Conservation (phyloP, 495 filamentous ascomycete genomes). For the Neohortaea acidophila region DNA sequence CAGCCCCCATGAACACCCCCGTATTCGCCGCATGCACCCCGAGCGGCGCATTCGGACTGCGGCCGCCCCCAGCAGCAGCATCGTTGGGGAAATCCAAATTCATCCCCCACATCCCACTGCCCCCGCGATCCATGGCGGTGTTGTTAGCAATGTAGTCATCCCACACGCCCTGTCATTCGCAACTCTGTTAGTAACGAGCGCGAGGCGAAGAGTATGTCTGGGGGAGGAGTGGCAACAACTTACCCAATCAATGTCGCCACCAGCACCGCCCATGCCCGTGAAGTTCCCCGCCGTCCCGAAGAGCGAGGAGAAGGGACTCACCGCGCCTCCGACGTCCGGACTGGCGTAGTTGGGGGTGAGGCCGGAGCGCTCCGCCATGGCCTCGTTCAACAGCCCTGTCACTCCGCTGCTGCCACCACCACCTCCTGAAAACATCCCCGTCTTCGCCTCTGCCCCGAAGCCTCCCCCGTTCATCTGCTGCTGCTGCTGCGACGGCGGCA, state of each 20-base stretch:
- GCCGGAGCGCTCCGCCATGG: slow-evolving; percentile 13
- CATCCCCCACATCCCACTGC: slow-evolving; percentile 23
- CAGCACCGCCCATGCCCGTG: slow-evolving; percentile 22
- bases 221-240: too few species aligned
- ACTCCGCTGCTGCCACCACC: slow-evolving; percentile 20
- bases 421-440: too few species aligned
- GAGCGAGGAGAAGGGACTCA: slow-evolving; percentile 20
- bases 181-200: neutral
- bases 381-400: slow-evolving; percentile 37
- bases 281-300: slow-evolving; percentile 8
- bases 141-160: slow-evolving; percentile 27
- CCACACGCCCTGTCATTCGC: slow-evolving; percentile 22
- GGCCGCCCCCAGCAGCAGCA: neutral
- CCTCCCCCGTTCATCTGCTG: slow-evolving; percentile 11
- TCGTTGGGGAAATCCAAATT: slow-evolving; percentile 12
- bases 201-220: neutral
- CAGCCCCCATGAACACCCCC: slow-evolving; percentile 14
- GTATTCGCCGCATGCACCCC: neutral
- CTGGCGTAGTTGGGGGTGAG: slow-evolving; percentile 16
- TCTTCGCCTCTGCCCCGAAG: too few species aligned
- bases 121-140: slow-evolving; percentile 18
- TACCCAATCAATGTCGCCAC: slow-evolving; percentile 63
- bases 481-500: slow-evolving; percentile 19
- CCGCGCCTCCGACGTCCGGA: slow-evolving; percentile 7
- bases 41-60: neutral